Evolutionary conservation across 2,329 filamentous ascomycete genomes (phyloP), one percentile per base, ranked within the genome.

Genomic region (Neospermospora avenae): DNA sequence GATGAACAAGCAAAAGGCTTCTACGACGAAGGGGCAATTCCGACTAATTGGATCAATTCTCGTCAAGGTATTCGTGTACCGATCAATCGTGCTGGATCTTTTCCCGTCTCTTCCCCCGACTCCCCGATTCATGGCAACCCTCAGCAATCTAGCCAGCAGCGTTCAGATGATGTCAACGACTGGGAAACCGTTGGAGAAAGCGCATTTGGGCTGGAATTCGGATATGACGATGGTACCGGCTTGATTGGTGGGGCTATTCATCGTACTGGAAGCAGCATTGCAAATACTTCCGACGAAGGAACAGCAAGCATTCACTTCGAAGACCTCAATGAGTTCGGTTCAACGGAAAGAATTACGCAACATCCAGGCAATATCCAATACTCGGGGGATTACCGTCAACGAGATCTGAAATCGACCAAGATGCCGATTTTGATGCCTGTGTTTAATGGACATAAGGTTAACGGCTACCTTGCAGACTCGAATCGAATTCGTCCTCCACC

Each of bases 111-210:
- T 16, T 66, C 62, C 41, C 64, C 66, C n/a, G 60, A 63, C 24
- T 63, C 64, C 4, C 63, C 59, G 6, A 14, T 42, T 22, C 20
- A 44, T 24, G 35, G 39, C 7, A 24, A 16, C 24, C 24, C 42
- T 6, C 39, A 52, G 24, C 25, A 48, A 31, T 10, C 18, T n/a
- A 14, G n/a, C 8, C 56, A 49, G 13, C 34, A 39, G 44, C 51
- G 31, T n/a, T 34, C 54, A 16, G 58, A 65, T 31, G 66, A 68
- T 52, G 63, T 68, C 28, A 46, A 70, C 48, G 71, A 73, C 55
- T 73, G 71, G 71, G 69, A 72, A 53, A 73, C 71, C 4, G 66
- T 72, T 14, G 67, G 60, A 24, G 68, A 69, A 10, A 71, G 68
- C 45, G 58, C 48, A 0, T 56, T 57, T 28, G 52, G 52, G 3